phyloP scores from a whole-genome alignment of 331 rosid species.

The Quercus tomentella region DNA sequence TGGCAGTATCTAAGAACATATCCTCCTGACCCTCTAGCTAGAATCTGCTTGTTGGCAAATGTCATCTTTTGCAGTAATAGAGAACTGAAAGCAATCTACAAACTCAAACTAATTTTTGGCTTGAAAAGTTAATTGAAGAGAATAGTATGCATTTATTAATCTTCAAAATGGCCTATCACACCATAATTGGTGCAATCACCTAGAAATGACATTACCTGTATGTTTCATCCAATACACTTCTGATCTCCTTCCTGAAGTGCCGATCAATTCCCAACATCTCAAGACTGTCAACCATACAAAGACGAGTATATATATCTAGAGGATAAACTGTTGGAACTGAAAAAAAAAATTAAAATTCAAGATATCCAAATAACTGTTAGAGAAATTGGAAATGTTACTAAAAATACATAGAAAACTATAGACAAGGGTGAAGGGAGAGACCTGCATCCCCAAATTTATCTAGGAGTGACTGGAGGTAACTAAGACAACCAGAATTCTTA shows the following conservation, averaged over 20 bases:
- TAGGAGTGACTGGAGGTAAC: slow-evolving; percentile 47
- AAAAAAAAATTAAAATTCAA: neutral
- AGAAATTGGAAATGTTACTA: slow-evolving; percentile 1
- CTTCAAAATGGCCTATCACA: neutral
- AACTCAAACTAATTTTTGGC: neutral
- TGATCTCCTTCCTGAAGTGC: slow-evolving; percentile 69
- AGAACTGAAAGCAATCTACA: neutral
- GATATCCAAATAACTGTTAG: neutral
- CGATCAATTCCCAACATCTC: slow-evolving; percentile 62
- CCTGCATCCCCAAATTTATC: slow-evolving; percentile 67
- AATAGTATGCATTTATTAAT: neutral
- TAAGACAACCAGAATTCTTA: slow-evolving; percentile 55
- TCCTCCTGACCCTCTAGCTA: slow-evolving; percentile 71
- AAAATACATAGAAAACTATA: slow-evolving; percentile 2
- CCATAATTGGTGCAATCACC: neutral
- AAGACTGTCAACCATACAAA: slow-evolving; percentile 64
- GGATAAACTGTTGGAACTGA: slow-evolving; percentile 82
- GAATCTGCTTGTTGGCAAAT: slow-evolving; percentile 35
- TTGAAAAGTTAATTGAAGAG: neutral
- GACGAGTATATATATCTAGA: slow-evolving; percentile 52
- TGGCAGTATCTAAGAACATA: slow-evolving; percentile 59
- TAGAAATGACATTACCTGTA: slow-evolving; percentile 43
- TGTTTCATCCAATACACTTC: slow-evolving; percentile 60
- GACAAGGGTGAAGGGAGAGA: slow-evolving; percentile 15
- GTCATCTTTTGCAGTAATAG: neutral